These are phyloP conservation scores for Paradendryphiella salina DNA, from an alignment of 2,329 filamentous ascomycete species.

Conservation along the genomic window DNA sequence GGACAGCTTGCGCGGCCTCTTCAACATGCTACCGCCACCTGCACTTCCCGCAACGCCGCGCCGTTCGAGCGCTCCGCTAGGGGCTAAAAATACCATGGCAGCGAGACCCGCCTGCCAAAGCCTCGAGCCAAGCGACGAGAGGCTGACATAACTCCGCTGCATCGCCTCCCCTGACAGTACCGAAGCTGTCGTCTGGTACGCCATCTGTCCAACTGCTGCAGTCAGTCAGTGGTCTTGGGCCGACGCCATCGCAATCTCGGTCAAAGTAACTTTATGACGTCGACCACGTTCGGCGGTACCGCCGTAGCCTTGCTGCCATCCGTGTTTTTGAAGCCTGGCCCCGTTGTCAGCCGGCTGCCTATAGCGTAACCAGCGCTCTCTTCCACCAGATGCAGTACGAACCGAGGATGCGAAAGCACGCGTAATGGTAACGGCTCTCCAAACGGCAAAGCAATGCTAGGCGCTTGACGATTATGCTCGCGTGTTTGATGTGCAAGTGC, in stretches of 20 bases:
- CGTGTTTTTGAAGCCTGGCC: not conserved
- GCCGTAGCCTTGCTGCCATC: not conserved
- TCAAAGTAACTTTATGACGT: not conserved
- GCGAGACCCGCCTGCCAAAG: not conserved
- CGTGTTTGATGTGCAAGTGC: not conserved
- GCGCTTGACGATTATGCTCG: not conserved
- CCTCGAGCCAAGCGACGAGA: too few relatives aligned
- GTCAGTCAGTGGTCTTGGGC: too few relatives aligned
- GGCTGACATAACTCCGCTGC: not conserved
- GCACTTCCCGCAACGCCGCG: slow-evolving; percentile 6
- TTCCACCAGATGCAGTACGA: too few relatives aligned
- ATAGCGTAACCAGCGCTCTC: too few relatives aligned
- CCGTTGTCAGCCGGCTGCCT: not conserved
- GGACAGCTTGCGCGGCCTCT: slow-evolving; percentile 16
- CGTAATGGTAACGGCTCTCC: not conserved
- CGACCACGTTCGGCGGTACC: not conserved
- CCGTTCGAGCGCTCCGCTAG: slow-evolving; percentile 3
- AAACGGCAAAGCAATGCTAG: not conserved
- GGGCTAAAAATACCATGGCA: slow-evolving; percentile 4
- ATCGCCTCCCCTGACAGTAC: slow-evolving; percentile 2
- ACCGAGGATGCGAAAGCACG: not conserved
- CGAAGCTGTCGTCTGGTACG: not conserved
- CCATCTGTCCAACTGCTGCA: not conserved
- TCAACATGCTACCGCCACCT: not conserved
- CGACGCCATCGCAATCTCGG: not conserved